These are phyloP conservation scores for Fusarium staphyleae DNA, from an alignment of 2,329 filamentous ascomycete species.

Conservation along the genomic window DNA sequence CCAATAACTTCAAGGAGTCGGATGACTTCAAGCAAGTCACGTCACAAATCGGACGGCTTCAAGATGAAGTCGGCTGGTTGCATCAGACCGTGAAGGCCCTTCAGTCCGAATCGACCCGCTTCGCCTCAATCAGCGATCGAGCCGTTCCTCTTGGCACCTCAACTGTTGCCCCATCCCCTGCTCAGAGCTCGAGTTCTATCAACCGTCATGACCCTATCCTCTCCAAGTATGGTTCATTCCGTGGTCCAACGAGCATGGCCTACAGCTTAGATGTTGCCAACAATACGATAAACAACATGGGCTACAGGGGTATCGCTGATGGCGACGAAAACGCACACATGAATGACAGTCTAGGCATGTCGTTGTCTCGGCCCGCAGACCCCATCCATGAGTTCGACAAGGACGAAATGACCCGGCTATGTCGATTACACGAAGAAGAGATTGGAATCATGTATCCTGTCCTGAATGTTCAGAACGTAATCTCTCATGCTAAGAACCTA, in stretches of 20 bases:
- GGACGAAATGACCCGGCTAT: conserved; percentile 81
- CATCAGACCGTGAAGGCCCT: conserved; percentile 75
- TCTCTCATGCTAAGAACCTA: conserved; percentile 72
- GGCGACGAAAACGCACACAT: conserved; percentile 62
- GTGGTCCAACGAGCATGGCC: conserved; percentile 83
- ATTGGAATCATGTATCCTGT: conserved; percentile 93
- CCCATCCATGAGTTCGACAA: conserved; percentile 81
- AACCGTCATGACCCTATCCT: conserved; percentile 56
- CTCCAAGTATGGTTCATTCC: conserved; percentile 70
- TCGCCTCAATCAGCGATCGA: conserved; percentile 54
- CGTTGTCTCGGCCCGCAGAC: conserved; percentile 59
- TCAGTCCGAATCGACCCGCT: conserved; percentile 60
- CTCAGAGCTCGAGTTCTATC: conserved; percentile 49
- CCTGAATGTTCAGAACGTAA: conserved; percentile 74
- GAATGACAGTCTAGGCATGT: conserved; percentile 32
- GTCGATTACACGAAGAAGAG: conserved; percentile 85
- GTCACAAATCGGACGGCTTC: conserved; percentile 74
- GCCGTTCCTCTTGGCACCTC: conserved; percentile 46
- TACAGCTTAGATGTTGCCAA: conserved; percentile 89
- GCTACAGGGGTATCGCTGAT: conserved; percentile 72
- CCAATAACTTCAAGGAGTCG: conserved; percentile 87
- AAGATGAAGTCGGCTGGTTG: conserved; percentile 83
- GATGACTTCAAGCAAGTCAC: conserved; percentile 88
- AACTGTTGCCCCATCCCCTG: conserved; percentile 51
- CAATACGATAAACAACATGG: conserved; percentile 87